Evolutionary conservation across 106 monocot genomes (phyloP).

Genomic region (Posidonia australis): DNA sequence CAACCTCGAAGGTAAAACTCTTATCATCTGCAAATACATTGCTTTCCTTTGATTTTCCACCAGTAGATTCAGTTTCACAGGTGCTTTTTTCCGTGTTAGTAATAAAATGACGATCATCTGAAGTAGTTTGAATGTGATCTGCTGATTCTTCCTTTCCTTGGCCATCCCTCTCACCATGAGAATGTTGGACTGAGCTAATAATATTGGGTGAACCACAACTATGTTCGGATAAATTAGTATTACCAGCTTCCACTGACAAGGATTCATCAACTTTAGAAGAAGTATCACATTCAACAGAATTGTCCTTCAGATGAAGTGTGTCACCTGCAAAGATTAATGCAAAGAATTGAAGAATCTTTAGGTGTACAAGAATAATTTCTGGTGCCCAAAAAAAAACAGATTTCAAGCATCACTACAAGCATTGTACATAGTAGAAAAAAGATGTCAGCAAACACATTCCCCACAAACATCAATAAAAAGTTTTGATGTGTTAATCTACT

Average conservation of each 20-base stretch:
- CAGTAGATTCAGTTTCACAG: conserved; percentile 7
- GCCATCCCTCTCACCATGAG: conserved; percentile 13
- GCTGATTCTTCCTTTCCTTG: conserved; percentile 9
- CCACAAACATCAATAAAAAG: too few relatives aligned
- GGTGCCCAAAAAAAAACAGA: too few relatives aligned
- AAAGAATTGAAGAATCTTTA: background rate
- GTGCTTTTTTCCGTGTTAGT: conserved; percentile 2
- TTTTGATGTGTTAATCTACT: too few relatives aligned
- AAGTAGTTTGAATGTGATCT: conserved; percentile 8
- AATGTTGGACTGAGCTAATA: conserved; percentile 23
- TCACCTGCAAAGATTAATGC: conserved; percentile 10
- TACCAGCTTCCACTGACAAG: background rate
- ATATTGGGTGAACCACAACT: conserved; percentile 37
- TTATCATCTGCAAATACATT: conserved; percentile 36
- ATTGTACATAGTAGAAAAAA: too few relatives aligned
- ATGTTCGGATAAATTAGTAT: conserved; percentile 21
- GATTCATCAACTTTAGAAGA: conserved; percentile 6
- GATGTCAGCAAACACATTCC: too few relatives aligned
- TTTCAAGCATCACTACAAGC: too few relatives aligned
- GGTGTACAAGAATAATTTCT: too few relatives aligned
- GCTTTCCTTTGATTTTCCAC: conserved; percentile 15
- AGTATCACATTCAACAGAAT: conserved; percentile 1
- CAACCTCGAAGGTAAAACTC: conserved; percentile 59
- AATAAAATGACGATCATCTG: conserved; percentile 4
- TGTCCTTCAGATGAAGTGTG: background rate